Base-by-base conservation (phyloP, 1,284 basidiomycete species). In the Fomes fomentarius region DNA sequence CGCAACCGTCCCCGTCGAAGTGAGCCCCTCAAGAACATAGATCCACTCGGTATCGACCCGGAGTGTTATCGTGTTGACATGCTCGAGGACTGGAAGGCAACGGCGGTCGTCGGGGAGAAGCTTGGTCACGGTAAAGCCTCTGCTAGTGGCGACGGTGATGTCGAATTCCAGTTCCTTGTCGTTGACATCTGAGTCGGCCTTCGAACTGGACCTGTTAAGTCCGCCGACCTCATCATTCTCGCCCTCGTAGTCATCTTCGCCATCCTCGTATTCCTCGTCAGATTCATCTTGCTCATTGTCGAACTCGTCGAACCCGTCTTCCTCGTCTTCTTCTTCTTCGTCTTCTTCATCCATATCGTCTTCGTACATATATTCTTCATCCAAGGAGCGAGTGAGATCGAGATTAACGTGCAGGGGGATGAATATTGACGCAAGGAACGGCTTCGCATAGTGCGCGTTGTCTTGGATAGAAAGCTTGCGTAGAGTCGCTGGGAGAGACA, bases 391-490 rank as follows among this genome's bases (percentile, higher is more conserved):
- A 7, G 24, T 31, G 11, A 51, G 21, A 8, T 35, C 9, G 22
- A 56, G 25, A 28, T 56, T 24, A 7, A 51, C 39, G 4, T 37
- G 15, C 8, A 44, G 43, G 2, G 38, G 14, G 40, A 51, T n/a
- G 31, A 15, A 8, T 44, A 56, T 51, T 2, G 49, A 14, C 10
- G 48, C 47, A 34, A 56, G 54, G 39, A 56, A 56, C 15, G 48
- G 44, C 19, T 42, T 42, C 4, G 41, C 35, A 22, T 51, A 56
- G 34, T 43, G 25, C 19, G 49, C 34, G 39, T 51, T 47, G 34
- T 56, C 54, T 10, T 50, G 28, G 34, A 50, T 37, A 24, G 40
- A 22, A 28, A 54, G 34, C 28, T 40, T 49, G 15, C 41, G 41
- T 3, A 54, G n/a, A 9, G 47, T 34, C 6, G 21, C 6, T 6